Conservation (phyloP, 257 asterid genomes). For the Petunia axillaris region DNA sequence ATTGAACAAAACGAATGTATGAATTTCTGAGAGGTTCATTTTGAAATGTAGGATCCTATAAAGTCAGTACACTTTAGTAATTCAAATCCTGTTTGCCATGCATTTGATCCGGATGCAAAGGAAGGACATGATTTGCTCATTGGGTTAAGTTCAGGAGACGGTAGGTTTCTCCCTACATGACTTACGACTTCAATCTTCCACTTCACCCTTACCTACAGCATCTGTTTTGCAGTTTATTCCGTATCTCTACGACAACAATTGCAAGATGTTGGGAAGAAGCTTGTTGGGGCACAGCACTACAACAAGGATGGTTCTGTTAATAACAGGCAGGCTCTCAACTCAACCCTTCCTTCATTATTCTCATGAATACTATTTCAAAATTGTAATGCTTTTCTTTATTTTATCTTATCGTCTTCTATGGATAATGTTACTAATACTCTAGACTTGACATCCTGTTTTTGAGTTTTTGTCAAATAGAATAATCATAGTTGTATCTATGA, state of each 20-base stretch:
- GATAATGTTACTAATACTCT: background rate
- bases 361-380: background rate
- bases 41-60: constrained; percentile 81
- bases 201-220: background rate
- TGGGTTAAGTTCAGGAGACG: constrained; percentile 94
- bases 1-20: constrained; percentile 15
- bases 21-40: constrained; percentile 46
- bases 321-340: constrained; percentile 52
- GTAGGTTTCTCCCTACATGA: constrained; percentile 39
- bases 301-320: constrained; percentile 96
- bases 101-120: constrained; percentile 92
- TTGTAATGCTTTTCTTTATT: background rate
- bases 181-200: background rate
- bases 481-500: background rate
- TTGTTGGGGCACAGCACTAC: constrained; percentile 96
- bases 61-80: constrained; percentile 93
- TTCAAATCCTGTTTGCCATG: constrained; percentile 93
- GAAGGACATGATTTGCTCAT: constrained; percentile 99
- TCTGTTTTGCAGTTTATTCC: constrained; percentile 72
- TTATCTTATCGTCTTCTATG: background rate
- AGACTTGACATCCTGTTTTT: background rate
- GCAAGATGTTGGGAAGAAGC: constrained; percentile 99
- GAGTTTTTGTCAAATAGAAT: constrained; percentile 18
- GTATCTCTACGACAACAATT: constrained; percentile 92
- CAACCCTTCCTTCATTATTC: background rate